Percentiles rank a stretch among this genome's conserved stretches.
phyloP scores from a whole-genome alignment of 2,329 filamentous ascomycete genomes.

The Fusarium paranaense region DNA sequence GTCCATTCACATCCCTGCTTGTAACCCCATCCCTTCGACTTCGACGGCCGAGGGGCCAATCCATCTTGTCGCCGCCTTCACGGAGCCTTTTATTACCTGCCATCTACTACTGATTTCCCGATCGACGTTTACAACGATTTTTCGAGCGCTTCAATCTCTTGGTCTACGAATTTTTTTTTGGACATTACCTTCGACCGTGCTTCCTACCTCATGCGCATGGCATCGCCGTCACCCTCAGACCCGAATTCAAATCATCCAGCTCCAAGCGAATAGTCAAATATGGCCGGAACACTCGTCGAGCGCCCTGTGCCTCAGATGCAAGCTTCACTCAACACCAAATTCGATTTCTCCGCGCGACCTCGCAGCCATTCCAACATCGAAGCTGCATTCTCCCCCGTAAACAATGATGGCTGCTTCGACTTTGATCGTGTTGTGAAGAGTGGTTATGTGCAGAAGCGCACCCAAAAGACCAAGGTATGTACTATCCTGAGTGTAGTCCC shows the following conservation, averaged over 20 bases:
- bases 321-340: conserved; percentile 24
- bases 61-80: conserved; percentile 22
- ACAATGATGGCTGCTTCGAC: conserved; percentile 94
- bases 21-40: conserved; percentile 33
- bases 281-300: conserved; percentile 43
- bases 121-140: not conserved
- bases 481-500: not conserved
- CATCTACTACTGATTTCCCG: not conserved
- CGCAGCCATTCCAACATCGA: conserved; percentile 59
- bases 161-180: not conserved
- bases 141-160: not conserved
- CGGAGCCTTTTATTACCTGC: conserved; percentile 17
- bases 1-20: conserved; percentile 38
- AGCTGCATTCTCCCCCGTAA: conserved; percentile 83
- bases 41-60: conserved; percentile 20
- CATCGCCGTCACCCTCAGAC: conserved; percentile 11
- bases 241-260: conserved; percentile 8
- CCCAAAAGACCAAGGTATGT: conserved; percentile 89
- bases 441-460: conserved; percentile 87
- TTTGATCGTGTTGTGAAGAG: conserved; percentile 94
- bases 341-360: conserved; percentile 34
- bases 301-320: conserved; percentile 23
- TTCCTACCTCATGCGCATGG: conserved; percentile 35
- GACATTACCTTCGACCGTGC: not conserved
- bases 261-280: conserved; percentile 26